Evolutionary conservation across 768 basidiomycete genomes (phyloP), one percentile per base, ranked within the genome.

Genomic region (Xanthoconium stramineum): DNA sequence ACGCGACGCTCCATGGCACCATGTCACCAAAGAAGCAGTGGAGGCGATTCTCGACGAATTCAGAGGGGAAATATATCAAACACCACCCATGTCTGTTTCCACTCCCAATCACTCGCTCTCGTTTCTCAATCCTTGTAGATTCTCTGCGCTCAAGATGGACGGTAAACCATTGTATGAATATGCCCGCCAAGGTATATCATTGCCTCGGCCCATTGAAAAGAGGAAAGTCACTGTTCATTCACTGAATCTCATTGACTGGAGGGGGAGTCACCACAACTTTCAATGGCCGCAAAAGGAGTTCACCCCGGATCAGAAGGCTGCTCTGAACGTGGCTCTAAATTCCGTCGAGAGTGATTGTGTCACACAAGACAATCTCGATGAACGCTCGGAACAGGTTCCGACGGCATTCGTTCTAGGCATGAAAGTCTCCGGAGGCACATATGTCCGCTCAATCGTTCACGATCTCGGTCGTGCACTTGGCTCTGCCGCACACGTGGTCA

Each of bases 121-220:
- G 42, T 24, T 51, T 47, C 53, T 58, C 56, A 55, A 51, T 55
- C 43, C 40, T 47, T 8, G 30, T 67, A 98, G 96, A 68, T 99
- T 95, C 74, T 98, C 97, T 11, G 97, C 97, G 2, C 78, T 98
- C 36, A 98, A 98, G 73, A 98, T 98, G 95, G 94, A 98, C 61
- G 97, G 97, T 1, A 91, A 83, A 70, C 93, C 93, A 0, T 71
- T 98, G 36, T 93, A 98, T 69, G 95, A 98, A 64, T 99, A 98
- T 67, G 97, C 97, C 19, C 85, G 97, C 3, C 80, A 88, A 66
- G 90, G 90, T 9, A 90, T 88, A 42, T 92, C 95, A 0, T 81
- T 99, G 15, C 97, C 97, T 33, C 85, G 94, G 10, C 90, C 96
- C n/a, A 95, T 99, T 57, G 92, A 94, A 64, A 71, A 87, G 47